Base-by-base conservation (phyloP, 768 basidiomycete species). In the Amanita thiersii region DNA sequence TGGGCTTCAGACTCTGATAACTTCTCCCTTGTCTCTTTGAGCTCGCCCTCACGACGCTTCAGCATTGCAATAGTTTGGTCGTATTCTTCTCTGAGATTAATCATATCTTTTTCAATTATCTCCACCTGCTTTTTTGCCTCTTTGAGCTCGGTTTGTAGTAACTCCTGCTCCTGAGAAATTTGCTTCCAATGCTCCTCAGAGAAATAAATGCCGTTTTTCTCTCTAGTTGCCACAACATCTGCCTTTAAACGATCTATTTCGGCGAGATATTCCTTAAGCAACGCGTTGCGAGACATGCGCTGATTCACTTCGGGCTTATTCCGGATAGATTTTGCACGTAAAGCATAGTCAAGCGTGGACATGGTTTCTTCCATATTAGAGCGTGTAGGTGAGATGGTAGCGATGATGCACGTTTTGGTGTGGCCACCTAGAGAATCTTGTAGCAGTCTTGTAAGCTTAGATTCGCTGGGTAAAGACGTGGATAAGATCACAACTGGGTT, bases 361-460 rank as follows among this genome's bases (percentile, higher is more conserved):
- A 96, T 75, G 0, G 96, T 98, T 62, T 98, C 96, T 60, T 99
- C 96, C 65, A 94, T 75, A 56, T 94, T 97, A 18, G 81, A 87
- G 17, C 88, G 79, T 3, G 90, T 87, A 1, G 96, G 94, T 6
- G 91, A 94, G 53, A 97, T 78, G 4, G 96, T 98, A 0, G 93
- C 96, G 47, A 99, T 87, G 55, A 99, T 91, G 52, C 91, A 94
- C 0, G 96, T 99, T 65, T 97, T 98, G 4, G 96, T 99, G 23
- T 81, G 76, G 0, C 96, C 96, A 4, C 96, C 96, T 3, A 99
- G 72, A n/a, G 96, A 99, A 62, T 99, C 96, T 81, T 98, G 94
- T 3, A 99, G 73, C 7, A 99, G 73, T 25, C 96, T 87, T 10
- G 96, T 99, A 40, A 99, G 82, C 57, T 98, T 98, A 2, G 94